phyloP scores from a whole-genome alignment of 495 filamentous ascomycete species.

The Podospora pseudocomata region DNA sequence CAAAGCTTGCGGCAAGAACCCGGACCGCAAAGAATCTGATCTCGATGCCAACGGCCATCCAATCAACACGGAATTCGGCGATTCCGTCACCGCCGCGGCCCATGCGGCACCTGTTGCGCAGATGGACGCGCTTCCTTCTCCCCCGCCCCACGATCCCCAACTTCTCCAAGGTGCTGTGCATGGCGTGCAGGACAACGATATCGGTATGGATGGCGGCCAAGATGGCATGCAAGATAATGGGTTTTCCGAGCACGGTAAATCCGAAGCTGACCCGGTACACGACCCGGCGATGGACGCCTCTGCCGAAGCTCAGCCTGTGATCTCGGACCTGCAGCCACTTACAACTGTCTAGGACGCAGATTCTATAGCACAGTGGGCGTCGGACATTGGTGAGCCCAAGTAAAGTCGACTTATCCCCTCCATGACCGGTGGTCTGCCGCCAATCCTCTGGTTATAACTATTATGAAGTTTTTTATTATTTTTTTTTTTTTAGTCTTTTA shows the following conservation, averaged over 20 bases:
- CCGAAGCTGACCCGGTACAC: background rate
- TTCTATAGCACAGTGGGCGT: background rate
- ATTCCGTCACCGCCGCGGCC: background rate
- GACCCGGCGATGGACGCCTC: background rate
- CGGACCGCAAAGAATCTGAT: conserved; percentile 43
- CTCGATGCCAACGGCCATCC: conserved; percentile 29
- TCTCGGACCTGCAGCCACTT: background rate
- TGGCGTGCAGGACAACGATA: background rate
- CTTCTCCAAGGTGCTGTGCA: background rate
- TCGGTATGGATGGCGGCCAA: background rate
- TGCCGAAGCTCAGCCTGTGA: background rate
- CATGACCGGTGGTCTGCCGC: background rate
- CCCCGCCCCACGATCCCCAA: background rate
- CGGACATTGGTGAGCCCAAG: background rate
- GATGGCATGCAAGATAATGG: background rate
- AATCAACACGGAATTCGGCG: conserved; percentile 31
- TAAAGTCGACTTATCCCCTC: background rate
- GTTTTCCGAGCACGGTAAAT: background rate
- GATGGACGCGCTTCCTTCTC: conserved; percentile 3
- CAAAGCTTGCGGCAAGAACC: conserved; percentile 40
- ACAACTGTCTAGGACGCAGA: background rate
- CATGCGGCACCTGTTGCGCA: background rate
- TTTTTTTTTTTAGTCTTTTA: too few species aligned
- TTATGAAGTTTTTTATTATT: background rate
- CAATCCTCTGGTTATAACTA: background rate